Conservation (phyloP, 352 stramenopile genomes). For the Saprolegnia diclina region DNA sequence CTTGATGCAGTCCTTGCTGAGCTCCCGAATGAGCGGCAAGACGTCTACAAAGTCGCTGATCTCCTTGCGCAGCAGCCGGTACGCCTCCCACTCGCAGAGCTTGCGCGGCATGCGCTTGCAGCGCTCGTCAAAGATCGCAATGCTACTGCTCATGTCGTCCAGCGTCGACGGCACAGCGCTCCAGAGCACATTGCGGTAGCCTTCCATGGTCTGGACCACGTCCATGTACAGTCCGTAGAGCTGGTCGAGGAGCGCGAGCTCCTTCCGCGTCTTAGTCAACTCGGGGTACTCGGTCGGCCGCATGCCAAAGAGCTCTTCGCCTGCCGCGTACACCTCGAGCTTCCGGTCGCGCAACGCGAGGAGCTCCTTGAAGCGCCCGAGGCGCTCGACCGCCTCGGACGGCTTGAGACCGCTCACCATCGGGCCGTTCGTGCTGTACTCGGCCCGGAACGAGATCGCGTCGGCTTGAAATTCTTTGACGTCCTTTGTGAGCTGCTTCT, state of each 20-base stretch:
- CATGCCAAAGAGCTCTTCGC: constrained; percentile 88
- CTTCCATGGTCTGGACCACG: constrained; percentile 66
- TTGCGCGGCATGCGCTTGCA: constrained; percentile 83
- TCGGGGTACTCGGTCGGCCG: constrained; percentile 68
- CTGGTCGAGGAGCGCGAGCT: constrained; percentile 78
- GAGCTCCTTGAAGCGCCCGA: constrained; percentile 84
- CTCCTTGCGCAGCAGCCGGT: constrained; percentile 62
- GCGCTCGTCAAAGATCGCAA: constrained; percentile 52
- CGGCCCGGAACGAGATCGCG: constrained; percentile 51
- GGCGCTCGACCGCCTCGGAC: constrained; percentile 70
- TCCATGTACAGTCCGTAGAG: constrained; percentile 88
- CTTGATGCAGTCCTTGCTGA: constrained; percentile 83
- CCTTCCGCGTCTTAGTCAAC: constrained; percentile 82
- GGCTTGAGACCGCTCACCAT: constrained; percentile 75
- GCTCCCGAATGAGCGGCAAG: constrained; percentile 72
- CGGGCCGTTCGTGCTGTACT: constrained; percentile 59
- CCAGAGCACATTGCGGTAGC: constrained; percentile 61
- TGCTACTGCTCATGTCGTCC: constrained; percentile 59
- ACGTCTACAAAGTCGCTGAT: constrained; percentile 83
- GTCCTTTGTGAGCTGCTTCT: constrained; percentile 86
- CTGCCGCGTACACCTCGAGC: constrained; percentile 79
- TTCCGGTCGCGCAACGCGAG: constrained; percentile 70
- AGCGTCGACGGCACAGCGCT: constrained; percentile 46
- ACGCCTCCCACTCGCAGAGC: constrained; percentile 82
- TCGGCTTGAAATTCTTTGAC: constrained; percentile 80